Conservation (phyloP, 306 rosid genomes). For the Adenanthera pavonina region DNA sequence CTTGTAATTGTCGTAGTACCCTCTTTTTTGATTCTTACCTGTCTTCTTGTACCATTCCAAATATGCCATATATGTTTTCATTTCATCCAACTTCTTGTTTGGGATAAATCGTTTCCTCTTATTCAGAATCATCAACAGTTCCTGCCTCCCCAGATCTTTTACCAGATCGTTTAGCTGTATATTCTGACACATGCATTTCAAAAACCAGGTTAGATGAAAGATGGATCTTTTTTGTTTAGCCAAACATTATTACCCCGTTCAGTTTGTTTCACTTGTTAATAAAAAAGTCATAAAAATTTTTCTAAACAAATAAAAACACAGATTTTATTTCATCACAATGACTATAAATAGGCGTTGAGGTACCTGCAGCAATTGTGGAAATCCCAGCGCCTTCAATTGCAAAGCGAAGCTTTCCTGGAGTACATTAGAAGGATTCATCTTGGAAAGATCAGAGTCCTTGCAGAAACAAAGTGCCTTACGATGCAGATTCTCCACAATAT, state of each 20-base stretch:
- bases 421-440: conserved; percentile 25
- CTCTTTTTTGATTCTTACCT: conserved; percentile 21
- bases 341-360: background rate
- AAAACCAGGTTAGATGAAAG: background rate
- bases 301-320: no score
- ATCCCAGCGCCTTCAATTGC: conserved; percentile 53
- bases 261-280: background rate
- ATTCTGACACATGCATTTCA: conserved; percentile 13
- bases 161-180: conserved; percentile 17
- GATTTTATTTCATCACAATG: no score
- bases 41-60: conserved; percentile 69
- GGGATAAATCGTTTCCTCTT: conserved; percentile 4
- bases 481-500: conserved; percentile 43
- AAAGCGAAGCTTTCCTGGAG: conserved; percentile 42
- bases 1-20: conserved; percentile 70
- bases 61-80: conserved; percentile 53
- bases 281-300: background rate
- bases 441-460: background rate
- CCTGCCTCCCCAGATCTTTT: background rate
- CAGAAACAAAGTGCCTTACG: conserved; percentile 16
- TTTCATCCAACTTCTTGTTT: background rate
- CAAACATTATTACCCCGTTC: no score
- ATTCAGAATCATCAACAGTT: background rate
- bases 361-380: conserved; percentile 44
- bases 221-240: background rate